These are phyloP conservation scores for Botryotinia convoluta DNA, from an alignment of 2,329 filamentous ascomycete species.

Conservation along the genomic window DNA sequence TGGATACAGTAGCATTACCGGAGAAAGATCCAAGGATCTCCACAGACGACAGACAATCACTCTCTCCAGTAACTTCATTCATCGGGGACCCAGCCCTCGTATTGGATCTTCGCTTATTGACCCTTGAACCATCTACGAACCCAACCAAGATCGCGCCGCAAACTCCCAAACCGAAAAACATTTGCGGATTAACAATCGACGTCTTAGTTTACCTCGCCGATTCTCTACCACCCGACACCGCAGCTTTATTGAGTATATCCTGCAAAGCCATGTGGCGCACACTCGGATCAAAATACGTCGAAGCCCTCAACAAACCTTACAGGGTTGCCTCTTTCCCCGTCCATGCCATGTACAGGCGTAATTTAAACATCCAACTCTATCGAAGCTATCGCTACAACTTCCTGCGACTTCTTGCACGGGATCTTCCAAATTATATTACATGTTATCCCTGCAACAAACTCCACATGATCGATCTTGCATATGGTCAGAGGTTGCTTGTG, in stretches of 20 bases:
- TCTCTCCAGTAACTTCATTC: neutral
- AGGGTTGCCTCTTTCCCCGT: neutral
- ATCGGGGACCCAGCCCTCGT: neutral
- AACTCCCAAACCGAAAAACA: slow-evolving; percentile 15
- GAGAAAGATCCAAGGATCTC: neutral
- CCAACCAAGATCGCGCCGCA: neutral
- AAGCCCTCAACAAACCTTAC: neutral
- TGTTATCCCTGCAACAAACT: neutral
- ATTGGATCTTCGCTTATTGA: no score
- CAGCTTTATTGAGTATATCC: slow-evolving; percentile 23
- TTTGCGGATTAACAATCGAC: slow-evolving; percentile 19
- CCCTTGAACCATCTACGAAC: neutral
- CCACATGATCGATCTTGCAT: neutral
- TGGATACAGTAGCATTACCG: neutral
- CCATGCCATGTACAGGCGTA: neutral
- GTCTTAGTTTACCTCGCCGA: slow-evolving; percentile 21
- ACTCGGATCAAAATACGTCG: slow-evolving; percentile 20
- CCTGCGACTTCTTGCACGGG: neutral
- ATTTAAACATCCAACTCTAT: neutral
- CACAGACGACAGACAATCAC: neutral
- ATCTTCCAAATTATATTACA: neutral
- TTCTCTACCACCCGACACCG: slow-evolving; percentile 23
- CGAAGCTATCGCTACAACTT: neutral
- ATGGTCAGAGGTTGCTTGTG: neutral
- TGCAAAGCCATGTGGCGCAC: slow-evolving; percentile 19